Percentiles rank a stretch among this genome's conserved stretches.
Evolutionary conservation across 345 rosid genomes (phyloP).

Genomic region (Dipteronia dyeriana): DNA sequence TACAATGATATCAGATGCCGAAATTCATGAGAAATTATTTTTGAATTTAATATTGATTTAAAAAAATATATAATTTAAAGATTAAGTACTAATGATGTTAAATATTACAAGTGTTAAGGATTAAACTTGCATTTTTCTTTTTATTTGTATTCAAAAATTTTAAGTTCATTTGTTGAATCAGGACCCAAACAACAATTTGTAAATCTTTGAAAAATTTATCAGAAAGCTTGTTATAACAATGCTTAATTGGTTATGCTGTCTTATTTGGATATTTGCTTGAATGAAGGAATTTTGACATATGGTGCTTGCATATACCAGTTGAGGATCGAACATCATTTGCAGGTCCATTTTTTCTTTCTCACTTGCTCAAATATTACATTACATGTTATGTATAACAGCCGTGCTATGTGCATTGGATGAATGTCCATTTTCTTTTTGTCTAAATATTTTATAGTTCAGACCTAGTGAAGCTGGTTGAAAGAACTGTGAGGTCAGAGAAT

Average conservation of each 20-base stretch:
- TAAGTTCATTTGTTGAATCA: too few species aligned
- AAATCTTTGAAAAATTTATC: too few species aligned
- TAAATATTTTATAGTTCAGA: conserved; percentile 31
- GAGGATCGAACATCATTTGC: conserved; percentile 55
- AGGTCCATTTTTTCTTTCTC: conserved; percentile 29
- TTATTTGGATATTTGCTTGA: conserved; percentile 3
- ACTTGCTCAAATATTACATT: neutral
- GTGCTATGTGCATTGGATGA: neutral
- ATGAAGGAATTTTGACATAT: conserved; percentile 60
- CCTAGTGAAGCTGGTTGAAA: conserved; percentile 52
- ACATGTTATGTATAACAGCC: neutral
- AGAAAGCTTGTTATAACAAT: neutral
- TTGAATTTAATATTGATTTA: too few species aligned
- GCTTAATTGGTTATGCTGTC: neutral
- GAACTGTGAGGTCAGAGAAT: conserved; percentile 45
- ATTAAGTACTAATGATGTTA: neutral
- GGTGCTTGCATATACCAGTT: conserved; percentile 74
- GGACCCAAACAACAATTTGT: too few species aligned
- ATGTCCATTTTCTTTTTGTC: neutral
- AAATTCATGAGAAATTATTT: neutral
- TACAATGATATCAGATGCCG: neutral
- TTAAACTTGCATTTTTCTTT: too few species aligned
- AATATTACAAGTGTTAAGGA: too few species aligned
- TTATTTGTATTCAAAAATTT: too few species aligned
- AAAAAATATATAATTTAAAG: neutral